phyloP scores from a whole-genome alignment of 1,139 yeast species.

The Sugiyamaella japonica region DNA sequence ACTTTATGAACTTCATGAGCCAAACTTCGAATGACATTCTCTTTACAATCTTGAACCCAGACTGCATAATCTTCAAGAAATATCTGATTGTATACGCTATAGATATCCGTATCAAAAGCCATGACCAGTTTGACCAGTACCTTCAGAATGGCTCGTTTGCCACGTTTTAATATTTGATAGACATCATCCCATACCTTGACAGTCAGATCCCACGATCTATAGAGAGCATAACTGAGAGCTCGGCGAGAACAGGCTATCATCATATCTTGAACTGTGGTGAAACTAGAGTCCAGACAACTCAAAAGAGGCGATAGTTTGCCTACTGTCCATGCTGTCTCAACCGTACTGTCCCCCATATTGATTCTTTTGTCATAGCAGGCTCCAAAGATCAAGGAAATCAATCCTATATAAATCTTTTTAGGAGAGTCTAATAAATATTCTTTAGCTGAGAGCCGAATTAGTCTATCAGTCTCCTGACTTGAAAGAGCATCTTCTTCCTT shows the following conservation, averaged over 20 bases:
- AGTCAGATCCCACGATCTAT: constrained; percentile 64
- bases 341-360: constrained; percentile 72
- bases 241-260: constrained; percentile 66
- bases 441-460: constrained; percentile 68
- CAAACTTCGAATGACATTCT: constrained; percentile 54
- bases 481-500: constrained; percentile 37
- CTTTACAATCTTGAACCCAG: constrained; percentile 67
- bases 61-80: constrained; percentile 77
- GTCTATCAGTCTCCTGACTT: constrained; percentile 42
- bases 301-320: constrained; percentile 84
- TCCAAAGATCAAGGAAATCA: constrained; percentile 68
- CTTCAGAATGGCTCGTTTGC: constrained; percentile 64
- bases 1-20: constrained; percentile 58
- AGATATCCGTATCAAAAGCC: constrained; percentile 80
- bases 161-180: constrained; percentile 61
- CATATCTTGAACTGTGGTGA: constrained; percentile 52
- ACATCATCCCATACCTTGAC: constrained; percentile 75
- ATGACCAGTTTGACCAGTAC: constrained; percentile 62
- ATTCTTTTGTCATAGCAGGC: constrained; percentile 74
- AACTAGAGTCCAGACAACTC: constrained; percentile 61
- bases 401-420: constrained; percentile 56
- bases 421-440: constrained; percentile 52
- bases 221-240: constrained; percentile 76
- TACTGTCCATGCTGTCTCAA: constrained; percentile 92
- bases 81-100: constrained; percentile 79